phyloP scores from a whole-genome alignment of 2,329 filamentous ascomycete species.

The Lithohypha guttulata region DNA sequence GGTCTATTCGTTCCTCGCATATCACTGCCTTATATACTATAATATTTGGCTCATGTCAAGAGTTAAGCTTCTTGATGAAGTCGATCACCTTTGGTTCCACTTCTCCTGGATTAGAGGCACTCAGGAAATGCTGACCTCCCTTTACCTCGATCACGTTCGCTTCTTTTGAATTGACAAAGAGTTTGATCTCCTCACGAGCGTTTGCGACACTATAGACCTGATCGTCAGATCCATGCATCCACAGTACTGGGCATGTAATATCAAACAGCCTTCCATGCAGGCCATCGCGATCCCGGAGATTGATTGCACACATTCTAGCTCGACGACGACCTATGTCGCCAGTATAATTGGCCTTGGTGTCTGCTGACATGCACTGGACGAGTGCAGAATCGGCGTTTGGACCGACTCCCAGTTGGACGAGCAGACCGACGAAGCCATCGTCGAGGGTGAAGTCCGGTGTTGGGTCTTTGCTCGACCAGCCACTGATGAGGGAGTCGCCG shows the following conservation, averaged over 20 bases:
- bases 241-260: constrained; percentile 41
- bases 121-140: constrained; percentile 42
- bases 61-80: constrained; percentile 25
- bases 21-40: too few relatives aligned
- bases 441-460: constrained; percentile 35
- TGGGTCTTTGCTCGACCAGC: constrained; percentile 30
- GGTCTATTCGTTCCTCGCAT: too few relatives aligned
- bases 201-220: constrained; percentile 33
- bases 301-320: constrained; percentile 41
- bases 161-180: constrained; percentile 36
- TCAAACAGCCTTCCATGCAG: constrained; percentile 37
- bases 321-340: constrained; percentile 40
- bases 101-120: constrained; percentile 35
- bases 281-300: constrained; percentile 39
- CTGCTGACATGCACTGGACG: too few relatives aligned
- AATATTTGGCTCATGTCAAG: too few relatives aligned
- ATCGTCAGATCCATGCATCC: constrained; percentile 38
- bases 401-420: constrained; percentile 40
- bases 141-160: constrained; percentile 35
- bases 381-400: constrained; percentile 34
- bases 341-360: constrained; percentile 35
- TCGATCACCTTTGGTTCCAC: constrained; percentile 35
- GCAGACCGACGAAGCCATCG: constrained; percentile 34
- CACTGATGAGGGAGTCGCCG: constrained; percentile 28
- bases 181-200: constrained; percentile 38